Conservation (phyloP, 2,329 filamentous ascomycete species). For the Neonectria magnoliae region DNA sequence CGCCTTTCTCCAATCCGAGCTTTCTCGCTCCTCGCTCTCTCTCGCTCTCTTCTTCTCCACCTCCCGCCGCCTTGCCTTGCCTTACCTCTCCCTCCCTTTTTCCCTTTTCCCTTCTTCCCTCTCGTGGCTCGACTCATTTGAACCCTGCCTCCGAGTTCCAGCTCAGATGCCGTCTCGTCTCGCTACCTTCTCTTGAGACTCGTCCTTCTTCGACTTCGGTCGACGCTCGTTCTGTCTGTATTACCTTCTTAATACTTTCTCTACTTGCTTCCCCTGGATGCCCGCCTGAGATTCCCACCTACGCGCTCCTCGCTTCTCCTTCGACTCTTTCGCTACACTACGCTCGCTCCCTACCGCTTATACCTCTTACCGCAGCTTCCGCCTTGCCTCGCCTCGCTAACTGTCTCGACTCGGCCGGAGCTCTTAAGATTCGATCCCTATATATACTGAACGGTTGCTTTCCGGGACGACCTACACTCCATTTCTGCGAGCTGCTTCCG, state of each 20-base stretch:
- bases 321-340: constrained; percentile 35
- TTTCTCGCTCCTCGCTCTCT: constrained; percentile 33
- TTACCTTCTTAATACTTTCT: constrained; percentile 47
- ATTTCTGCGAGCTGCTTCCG: constrained; percentile 29
- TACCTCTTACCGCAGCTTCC: constrained; percentile 34
- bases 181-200: constrained; percentile 43
- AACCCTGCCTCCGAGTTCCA: constrained; percentile 41
- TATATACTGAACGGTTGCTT: constrained; percentile 41
- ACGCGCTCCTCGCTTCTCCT: constrained; percentile 44
- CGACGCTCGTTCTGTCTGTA: constrained; percentile 47
- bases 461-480: constrained; percentile 35
- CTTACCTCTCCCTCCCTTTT: constrained; percentile 31
- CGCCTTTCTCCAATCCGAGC: constrained; percentile 31
- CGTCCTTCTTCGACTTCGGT: constrained; percentile 41
- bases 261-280: constrained; percentile 36
- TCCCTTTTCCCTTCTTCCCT: constrained; percentile 23
- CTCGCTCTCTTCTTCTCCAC: constrained; percentile 39
- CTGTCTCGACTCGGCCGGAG: constrained; percentile 38
- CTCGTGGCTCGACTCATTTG: constrained; percentile 38
- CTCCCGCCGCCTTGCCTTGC: constrained; percentile 34
- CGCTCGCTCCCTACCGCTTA: constrained; percentile 39
- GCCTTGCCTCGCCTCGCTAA: constrained; percentile 29
- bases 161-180: constrained; percentile 44
- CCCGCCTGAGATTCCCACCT: constrained; percentile 28
- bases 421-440: constrained; percentile 40